Evolutionary conservation across 352 stramenopile species (phyloP), one percentile per base, ranked within the genome.

Genomic region (Phytophthora colocasiae): DNA sequence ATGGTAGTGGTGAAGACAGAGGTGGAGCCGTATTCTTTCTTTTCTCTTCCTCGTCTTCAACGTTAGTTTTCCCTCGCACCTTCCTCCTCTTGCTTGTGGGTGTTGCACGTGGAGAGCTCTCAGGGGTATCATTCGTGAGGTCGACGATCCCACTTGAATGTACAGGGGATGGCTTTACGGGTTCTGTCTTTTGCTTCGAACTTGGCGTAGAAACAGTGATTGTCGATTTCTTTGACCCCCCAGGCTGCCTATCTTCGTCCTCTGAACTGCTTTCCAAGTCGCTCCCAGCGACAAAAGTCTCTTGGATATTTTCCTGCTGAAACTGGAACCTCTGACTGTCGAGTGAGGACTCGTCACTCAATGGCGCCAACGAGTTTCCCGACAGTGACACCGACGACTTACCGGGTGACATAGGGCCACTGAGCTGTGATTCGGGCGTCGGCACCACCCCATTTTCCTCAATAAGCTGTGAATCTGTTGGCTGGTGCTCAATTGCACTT

Each of bases 401-500:
- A 12, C 55, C 51, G 7, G 32, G 32, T 2, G 64, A 68, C 22
- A 12, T 26, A 45, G 26, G 31, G 31, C 34, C 44, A 5, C 40
- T 43, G 24, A 29, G 27, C 47, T 84, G 71, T 1, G 64, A 80
- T 48, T 79, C 67, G 0, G 48, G 43, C 65, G 71, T 75, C 3
- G 76, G 31, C 12, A 87, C 75, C 0, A 54, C 49, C 0, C 81
- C 84, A 34, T 92, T 91, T 46, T 91, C 80, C 4, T 72, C 77
- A 44, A 92, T 92, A n/a, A 92, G 55, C 56, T 92, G 75, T 51
- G 84, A 92, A 44, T 91, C 84, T 1, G 75, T 89, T 2, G 54
- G 68, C 26, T 75, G 59, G 26, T 22, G 44, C 15, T 62, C 58
- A 0, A 36, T 19, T 11, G 52, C 59, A 8, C 40, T 48, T 9